These are phyloP conservation scores for Cutaneotrichosporon mucoides DNA, from an alignment of 1,284 basidiomycete genomes.

Conservation along the genomic window DNA sequence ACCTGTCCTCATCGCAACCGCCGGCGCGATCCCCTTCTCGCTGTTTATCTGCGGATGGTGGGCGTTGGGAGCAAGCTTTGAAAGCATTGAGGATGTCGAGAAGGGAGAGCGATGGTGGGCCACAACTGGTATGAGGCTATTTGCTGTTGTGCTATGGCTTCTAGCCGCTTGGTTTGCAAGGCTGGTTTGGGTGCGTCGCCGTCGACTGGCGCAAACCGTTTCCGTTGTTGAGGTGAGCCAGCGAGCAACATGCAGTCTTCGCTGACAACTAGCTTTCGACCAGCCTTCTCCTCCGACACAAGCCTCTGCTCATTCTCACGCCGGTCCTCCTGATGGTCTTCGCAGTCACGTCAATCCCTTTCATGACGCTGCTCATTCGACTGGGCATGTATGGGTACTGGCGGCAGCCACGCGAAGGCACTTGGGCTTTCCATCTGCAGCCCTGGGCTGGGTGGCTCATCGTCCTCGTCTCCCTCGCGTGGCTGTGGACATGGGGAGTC, in stretches of 20 bases:
- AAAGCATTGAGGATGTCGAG: constrained; percentile 64
- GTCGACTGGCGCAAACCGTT: constrained; percentile 56
- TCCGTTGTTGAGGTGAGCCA: constrained; percentile 62
- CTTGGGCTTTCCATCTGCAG: constrained; percentile 66
- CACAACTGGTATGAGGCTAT: constrained; percentile 62
- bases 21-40: constrained; percentile 72
- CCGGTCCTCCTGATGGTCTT: constrained; percentile 70
- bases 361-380: constrained; percentile 76
- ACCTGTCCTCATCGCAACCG: constrained; percentile 74
- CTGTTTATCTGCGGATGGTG: constrained; percentile 76
- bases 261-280: constrained; percentile 58
- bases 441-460: constrained; percentile 83
- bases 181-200: constrained; percentile 63
- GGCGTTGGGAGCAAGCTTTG: constrained; percentile 85
- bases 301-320: constrained; percentile 73
- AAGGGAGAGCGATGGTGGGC: constrained; percentile 70
- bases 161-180: constrained; percentile 68
- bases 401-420: constrained; percentile 45
- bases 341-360: constrained; percentile 73
- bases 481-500: constrained; percentile 90
- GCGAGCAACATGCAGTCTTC: not conserved
- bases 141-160: constrained; percentile 68
- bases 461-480: constrained; percentile 61
- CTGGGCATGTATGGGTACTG: constrained; percentile 70
- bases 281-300: constrained; percentile 68